phyloP scores from a whole-genome alignment of 192 early-diverging fungal species.

The Dissophora globulifera region DNA sequence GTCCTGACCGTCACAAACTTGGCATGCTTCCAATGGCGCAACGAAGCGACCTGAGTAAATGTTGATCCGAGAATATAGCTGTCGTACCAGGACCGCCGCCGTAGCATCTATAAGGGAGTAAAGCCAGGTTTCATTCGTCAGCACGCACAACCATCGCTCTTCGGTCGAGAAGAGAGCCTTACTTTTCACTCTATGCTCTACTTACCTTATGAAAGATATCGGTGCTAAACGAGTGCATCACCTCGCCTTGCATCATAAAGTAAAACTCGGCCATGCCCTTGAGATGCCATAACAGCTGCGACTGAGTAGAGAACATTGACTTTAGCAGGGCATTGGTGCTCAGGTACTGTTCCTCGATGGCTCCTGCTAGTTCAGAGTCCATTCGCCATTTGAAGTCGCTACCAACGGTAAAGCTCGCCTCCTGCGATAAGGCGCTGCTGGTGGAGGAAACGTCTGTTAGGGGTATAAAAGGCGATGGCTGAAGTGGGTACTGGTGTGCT shows the following conservation, averaged over 20 bases:
- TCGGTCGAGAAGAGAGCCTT: no score
- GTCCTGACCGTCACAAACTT: constrained; percentile 34
- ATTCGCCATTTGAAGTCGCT: constrained; percentile 22
- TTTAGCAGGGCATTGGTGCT: constrained; percentile 24
- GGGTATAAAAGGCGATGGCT: background rate
- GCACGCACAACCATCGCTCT: no score
- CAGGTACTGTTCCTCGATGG: constrained; percentile 30
- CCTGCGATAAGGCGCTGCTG: background rate
- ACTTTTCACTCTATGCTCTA: no score
- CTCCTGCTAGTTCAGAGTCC: constrained; percentile 6
- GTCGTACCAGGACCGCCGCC: constrained; percentile 29
- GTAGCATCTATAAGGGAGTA: constrained; percentile 14
- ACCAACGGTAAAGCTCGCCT: background rate
- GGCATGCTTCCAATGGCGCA: constrained; percentile 23
- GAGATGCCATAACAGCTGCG: constrained; percentile 32
- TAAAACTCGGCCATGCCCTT: constrained; percentile 45
- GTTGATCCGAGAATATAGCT: constrained; percentile 32
- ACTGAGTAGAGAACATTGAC: constrained; percentile 20
- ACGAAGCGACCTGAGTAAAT: constrained; percentile 20
- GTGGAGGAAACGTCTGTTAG: background rate
- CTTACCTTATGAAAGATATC: constrained; percentile 36
- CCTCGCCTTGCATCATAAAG: constrained; percentile 48
- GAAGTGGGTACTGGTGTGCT: constrained; percentile 18
- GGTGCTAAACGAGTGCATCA: constrained; percentile 30
- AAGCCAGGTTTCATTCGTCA: no score